phyloP scores from a whole-genome alignment of 768 basidiomycete genomes.

The Agaricus bisporus region DNA sequence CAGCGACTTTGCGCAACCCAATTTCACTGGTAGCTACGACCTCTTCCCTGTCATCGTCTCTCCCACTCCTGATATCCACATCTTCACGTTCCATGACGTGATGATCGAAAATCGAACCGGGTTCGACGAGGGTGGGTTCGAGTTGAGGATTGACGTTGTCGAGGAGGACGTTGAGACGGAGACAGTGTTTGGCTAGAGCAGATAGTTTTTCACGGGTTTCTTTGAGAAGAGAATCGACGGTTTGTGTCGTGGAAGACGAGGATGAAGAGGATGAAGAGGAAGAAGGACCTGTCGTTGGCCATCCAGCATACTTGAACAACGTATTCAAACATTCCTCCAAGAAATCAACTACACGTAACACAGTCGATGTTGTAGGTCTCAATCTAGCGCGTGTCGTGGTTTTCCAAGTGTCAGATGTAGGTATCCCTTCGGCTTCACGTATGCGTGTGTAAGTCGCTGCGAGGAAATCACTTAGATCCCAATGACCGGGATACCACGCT shows the following conservation, averaged over 20 bases:
- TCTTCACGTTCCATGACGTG: slow-evolving; percentile 25
- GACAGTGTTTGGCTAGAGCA: slow-evolving; percentile 24
- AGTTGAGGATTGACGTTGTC: slow-evolving; percentile 20
- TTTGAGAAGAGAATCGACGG: slow-evolving; percentile 10
- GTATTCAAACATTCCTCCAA: slow-evolving; percentile 7
- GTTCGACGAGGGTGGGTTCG: slow-evolving; percentile 20
- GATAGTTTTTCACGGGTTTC: slow-evolving; percentile 13
- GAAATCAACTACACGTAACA: slow-evolving; percentile 11
- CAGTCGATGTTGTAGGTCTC: slow-evolving; percentile 10
- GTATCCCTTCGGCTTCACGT: slow-evolving; percentile 16
- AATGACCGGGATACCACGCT: slow-evolving; percentile 37
- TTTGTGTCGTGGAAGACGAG: background rate
- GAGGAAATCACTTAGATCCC: slow-evolving; percentile 35
- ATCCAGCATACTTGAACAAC: slow-evolving; percentile 4
- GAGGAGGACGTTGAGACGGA: slow-evolving; percentile 15
- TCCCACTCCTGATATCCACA: slow-evolving; percentile 4
- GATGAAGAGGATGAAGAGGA: background rate
- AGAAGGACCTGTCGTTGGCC: background rate
- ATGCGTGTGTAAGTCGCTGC: slow-evolving; percentile 30
- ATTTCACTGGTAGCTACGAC: slow-evolving; percentile 28
- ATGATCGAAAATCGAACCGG: slow-evolving; percentile 21
- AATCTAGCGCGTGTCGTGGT: slow-evolving; percentile 17
- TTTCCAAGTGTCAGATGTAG: slow-evolving; percentile 18
- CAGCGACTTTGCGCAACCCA: slow-evolving; percentile 18
- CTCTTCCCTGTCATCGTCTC: slow-evolving; percentile 10